Evolutionary conservation across 2,329 filamentous ascomycete genomes (phyloP).

Genomic region (Lasiodiplodia gonubiensis): DNA sequence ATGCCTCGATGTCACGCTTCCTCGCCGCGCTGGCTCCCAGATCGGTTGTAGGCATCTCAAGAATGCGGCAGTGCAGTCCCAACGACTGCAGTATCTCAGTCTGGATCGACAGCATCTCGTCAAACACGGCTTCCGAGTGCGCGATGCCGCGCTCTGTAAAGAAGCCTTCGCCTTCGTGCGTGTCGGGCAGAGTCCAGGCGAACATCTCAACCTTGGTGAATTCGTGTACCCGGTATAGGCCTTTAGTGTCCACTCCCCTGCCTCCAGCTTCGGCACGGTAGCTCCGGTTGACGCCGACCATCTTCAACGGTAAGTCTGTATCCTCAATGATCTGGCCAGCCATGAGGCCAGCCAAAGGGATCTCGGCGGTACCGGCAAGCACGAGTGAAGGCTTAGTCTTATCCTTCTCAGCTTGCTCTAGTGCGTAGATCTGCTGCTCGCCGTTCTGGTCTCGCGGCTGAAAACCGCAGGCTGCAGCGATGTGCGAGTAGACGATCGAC

Average conservation of each 20-base stretch:
- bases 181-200: slow-evolving; percentile 76
- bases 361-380: slow-evolving; percentile 90
- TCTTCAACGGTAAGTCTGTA: slow-evolving; percentile 73
- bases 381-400: slow-evolving; percentile 69
- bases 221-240: slow-evolving; percentile 94
- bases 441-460: slow-evolving; percentile 88
- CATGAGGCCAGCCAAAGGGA: slow-evolving; percentile 89
- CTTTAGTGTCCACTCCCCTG: slow-evolving; percentile 87
- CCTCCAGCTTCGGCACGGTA: slow-evolving; percentile 95
- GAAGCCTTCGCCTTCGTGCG: slow-evolving; percentile 41
- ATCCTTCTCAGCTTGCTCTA: slow-evolving; percentile 71
- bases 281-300: slow-evolving; percentile 86
- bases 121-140: slow-evolving; percentile 65
- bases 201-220: slow-evolving; percentile 99
- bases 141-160: slow-evolving; percentile 31
- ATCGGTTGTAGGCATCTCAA: slow-evolving; percentile 90
- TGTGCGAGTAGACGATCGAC: slow-evolving; percentile 88
- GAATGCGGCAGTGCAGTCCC: slow-evolving; percentile 81
- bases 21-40: slow-evolving; percentile 85
- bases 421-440: slow-evolving; percentile 88
- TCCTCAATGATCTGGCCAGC: slow-evolving; percentile 72
- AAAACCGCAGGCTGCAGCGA: slow-evolving; percentile 90
- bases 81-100: slow-evolving; percentile 79
- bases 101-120: slow-evolving; percentile 87
- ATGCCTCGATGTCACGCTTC: slow-evolving; percentile 93